A percentile compares a stretch with the other conserved stretches of the same genome.
Conservation (phyloP, 2,329 filamentous ascomycete species). For the Scleromitrula shiraiana region DNA sequence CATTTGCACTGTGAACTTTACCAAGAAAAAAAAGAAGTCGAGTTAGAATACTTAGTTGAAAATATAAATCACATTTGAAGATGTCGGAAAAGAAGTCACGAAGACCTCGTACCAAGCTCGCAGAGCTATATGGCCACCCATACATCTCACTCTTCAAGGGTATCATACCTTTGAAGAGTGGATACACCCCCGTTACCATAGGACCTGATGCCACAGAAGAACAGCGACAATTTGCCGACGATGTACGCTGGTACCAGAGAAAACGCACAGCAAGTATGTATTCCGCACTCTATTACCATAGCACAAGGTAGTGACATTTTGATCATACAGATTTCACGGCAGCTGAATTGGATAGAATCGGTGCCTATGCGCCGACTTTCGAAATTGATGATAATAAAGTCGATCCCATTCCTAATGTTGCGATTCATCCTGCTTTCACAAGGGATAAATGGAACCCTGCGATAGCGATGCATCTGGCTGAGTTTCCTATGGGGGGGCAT, state of each 20-base stretch:
- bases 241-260: constrained; percentile 3
- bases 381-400: not conserved
- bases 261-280: not conserved
- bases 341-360: constrained; percentile 1
- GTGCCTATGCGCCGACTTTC: not conserved
- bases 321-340: constrained; percentile 1
- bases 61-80: too few species aligned
- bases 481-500: constrained; percentile 7
- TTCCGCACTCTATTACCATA: too few species aligned
- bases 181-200: constrained; percentile 1
- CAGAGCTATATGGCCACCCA: constrained; percentile 1
- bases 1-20: too few species aligned
- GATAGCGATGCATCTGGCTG: constrained; percentile 3
- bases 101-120: constrained; percentile 1
- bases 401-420: not conserved
- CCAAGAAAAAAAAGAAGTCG: too few species aligned
- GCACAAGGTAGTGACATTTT: too few species aligned
- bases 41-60: too few species aligned
- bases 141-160: not conserved
- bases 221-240: not conserved
- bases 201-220: not conserved
- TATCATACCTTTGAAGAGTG: constrained; percentile 6
- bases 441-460: constrained; percentile 5
- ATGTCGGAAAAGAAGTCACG: too few species aligned
- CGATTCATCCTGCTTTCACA: constrained; percentile 9